Conservation (phyloP, 345 rosid species). For the Lenwebbia sp. region DNA sequence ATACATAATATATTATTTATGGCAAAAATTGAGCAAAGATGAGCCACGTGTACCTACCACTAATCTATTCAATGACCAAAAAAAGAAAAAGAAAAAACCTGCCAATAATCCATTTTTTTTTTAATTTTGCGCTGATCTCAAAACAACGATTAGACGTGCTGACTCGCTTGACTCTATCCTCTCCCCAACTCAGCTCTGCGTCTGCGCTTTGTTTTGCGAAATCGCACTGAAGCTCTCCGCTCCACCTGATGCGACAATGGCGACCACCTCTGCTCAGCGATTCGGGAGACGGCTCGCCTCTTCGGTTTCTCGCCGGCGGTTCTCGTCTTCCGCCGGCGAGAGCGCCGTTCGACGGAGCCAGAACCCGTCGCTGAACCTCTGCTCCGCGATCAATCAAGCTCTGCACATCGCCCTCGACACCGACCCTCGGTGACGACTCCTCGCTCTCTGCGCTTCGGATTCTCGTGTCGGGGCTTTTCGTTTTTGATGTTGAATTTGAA, state of each 20-base stretch:
- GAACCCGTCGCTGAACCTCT: conserved; percentile 25
- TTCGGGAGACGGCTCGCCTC: not conserved
- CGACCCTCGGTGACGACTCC: conserved; percentile 28
- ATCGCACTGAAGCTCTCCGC: not conserved
- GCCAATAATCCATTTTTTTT: not conserved
- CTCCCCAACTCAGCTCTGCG: not conserved
- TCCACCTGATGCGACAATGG: not conserved
- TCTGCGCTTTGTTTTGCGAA: not conserved
- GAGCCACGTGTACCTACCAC: not conserved
- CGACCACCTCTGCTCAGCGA: not conserved
- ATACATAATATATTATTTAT: too few species aligned
- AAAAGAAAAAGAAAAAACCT: too few species aligned
- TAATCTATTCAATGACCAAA: too few species aligned
- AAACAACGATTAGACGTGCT: not conserved
- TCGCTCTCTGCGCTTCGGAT: not conserved
- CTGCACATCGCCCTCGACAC: conserved; percentile 40
- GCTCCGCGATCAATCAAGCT: conserved; percentile 47
- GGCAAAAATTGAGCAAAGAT: too few species aligned
- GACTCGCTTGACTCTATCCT: not conserved
- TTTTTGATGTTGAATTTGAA: not conserved
- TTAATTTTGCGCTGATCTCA: not conserved
- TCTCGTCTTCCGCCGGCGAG: not conserved
- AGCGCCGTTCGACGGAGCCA: not conserved
- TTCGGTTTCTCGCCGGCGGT: not conserved
- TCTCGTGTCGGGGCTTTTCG: not conserved